phyloP scores from a whole-genome alignment of 768 basidiomycete genomes.

The Kondoa subrosea region DNA sequence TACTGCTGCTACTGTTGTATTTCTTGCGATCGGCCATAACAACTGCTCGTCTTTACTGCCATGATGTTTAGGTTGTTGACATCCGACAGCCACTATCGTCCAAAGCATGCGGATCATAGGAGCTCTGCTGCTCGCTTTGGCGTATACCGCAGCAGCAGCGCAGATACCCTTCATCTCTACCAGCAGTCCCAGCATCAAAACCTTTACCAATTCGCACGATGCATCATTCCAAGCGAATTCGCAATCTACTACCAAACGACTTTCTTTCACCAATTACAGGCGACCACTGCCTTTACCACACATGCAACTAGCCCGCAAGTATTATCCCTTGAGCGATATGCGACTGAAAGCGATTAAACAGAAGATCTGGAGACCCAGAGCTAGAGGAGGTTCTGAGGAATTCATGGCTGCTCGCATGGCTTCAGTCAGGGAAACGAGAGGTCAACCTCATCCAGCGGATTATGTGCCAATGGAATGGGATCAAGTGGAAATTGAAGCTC shows the following conservation, averaged over 20 bases:
- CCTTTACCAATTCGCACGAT: background rate
- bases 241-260: background rate
- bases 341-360: background rate
- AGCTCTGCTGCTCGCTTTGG: no score
- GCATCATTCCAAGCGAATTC: no score
- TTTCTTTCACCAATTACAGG: no score
- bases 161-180: background rate
- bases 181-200: background rate
- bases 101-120: no score
- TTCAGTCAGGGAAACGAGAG: background rate
- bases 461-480: conserved; percentile 11
- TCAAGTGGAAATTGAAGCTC: conserved; percentile 42
- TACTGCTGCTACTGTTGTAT: no score
- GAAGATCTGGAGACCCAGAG: conserved; percentile 4
- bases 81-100: no score
- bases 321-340: background rate
- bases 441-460: background rate
- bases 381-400: background rate
- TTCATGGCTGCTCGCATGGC: background rate
- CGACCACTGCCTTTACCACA: background rate
- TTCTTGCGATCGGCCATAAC: no score
- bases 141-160: background rate
- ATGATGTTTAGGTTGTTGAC: no score
- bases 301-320: background rate
- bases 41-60: no score